Percentiles rank a stretch among this genome's conserved stretches.
Conservation (phyloP, 352 stramenopile species). For the Phytophthora tubulina region DNA sequence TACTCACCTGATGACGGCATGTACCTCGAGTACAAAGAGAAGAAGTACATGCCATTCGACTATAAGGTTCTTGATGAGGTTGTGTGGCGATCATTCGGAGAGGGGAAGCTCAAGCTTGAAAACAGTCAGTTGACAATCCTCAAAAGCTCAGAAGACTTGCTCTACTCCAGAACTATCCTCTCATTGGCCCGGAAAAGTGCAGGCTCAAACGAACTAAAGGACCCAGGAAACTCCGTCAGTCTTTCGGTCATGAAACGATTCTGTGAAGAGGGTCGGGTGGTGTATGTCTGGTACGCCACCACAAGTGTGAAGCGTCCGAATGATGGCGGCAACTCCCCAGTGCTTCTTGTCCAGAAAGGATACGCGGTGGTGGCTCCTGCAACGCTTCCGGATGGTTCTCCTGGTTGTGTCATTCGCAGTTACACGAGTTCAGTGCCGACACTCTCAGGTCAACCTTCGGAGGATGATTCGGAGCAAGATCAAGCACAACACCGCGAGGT, state of each 20-base stretch:
- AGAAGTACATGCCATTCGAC: slow-evolving; percentile 50
- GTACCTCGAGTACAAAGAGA: slow-evolving; percentile 48
- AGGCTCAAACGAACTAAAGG: slow-evolving; percentile 17
- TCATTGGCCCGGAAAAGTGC: slow-evolving; percentile 21
- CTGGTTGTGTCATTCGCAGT: slow-evolving; percentile 28
- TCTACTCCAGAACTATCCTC: slow-evolving; percentile 26
- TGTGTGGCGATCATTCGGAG: slow-evolving; percentile 41
- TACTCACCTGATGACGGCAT: slow-evolving; percentile 36
- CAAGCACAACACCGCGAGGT: slow-evolving; percentile 40
- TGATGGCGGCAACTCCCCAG: slow-evolving; percentile 6
- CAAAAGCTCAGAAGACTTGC: slow-evolving; percentile 18
- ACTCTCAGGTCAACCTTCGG: slow-evolving; percentile 14
- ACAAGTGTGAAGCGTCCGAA: slow-evolving; percentile 14
- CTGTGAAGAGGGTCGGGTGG: slow-evolving; percentile 8
- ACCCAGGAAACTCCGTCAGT: slow-evolving; percentile 3
- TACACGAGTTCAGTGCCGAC: slow-evolving; percentile 45
- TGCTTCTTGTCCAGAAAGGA: slow-evolving; percentile 41
- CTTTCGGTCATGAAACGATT: slow-evolving; percentile 43
- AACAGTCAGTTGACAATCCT: slow-evolving; percentile 30
- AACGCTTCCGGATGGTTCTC: slow-evolving; percentile 37
- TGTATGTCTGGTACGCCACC: slow-evolving; percentile 32
- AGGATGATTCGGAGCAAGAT: slow-evolving; percentile 15
- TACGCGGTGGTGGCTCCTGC: slow-evolving; percentile 20
- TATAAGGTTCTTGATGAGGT: slow-evolving; percentile 39
- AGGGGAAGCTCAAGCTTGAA: slow-evolving; percentile 42